Percentiles rank a stretch among this genome's conserved stretches.
These are phyloP conservation scores for Russula sp. DNA, from an alignment of 768 basidiomycete species.

Conservation along the genomic window DNA sequence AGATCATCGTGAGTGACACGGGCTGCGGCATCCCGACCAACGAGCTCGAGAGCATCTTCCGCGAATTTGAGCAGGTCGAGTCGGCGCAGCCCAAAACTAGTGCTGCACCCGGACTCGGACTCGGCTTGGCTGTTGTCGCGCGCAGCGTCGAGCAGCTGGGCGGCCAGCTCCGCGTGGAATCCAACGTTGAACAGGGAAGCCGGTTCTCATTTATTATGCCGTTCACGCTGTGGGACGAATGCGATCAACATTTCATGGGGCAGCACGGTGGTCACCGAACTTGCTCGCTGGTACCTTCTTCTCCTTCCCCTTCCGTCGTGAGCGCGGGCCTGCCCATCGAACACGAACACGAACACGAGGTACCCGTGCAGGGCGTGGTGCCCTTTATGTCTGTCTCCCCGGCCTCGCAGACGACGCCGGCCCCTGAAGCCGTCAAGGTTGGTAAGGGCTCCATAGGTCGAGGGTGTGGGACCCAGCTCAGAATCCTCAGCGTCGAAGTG, in stretches of 20 bases:
- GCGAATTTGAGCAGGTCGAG: not conserved
- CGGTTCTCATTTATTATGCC: not conserved
- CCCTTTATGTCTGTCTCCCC: not conserved
- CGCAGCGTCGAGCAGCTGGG: not conserved
- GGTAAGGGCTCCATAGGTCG: not conserved
- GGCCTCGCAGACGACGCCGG: not conserved
- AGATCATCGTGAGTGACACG: not conserved
- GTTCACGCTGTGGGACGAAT: not conserved
- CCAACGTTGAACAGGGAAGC: not conserved
- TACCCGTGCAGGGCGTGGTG: not conserved
- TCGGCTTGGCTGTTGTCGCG: not conserved
- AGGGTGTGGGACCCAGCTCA: conserved; percentile 26
- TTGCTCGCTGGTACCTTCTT: not conserved
- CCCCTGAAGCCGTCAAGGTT: not conserved
- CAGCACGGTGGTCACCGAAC: not conserved
- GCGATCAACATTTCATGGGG: not conserved
- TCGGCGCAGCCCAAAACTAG: not conserved
- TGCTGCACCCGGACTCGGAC: not conserved
- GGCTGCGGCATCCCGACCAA: not conserved
- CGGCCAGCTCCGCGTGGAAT: not conserved
- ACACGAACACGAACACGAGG: not conserved
- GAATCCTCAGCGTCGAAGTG: conserved; percentile 65
- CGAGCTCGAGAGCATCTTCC: not conserved
- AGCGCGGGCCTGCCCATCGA: not conserved
- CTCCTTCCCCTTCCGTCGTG: not conserved